A percentile compares a stretch with the other conserved stretches of the same genome.
Evolutionary conservation across 306 rosid genomes (phyloP).

Genomic region (Inga leiocalycina): DNA sequence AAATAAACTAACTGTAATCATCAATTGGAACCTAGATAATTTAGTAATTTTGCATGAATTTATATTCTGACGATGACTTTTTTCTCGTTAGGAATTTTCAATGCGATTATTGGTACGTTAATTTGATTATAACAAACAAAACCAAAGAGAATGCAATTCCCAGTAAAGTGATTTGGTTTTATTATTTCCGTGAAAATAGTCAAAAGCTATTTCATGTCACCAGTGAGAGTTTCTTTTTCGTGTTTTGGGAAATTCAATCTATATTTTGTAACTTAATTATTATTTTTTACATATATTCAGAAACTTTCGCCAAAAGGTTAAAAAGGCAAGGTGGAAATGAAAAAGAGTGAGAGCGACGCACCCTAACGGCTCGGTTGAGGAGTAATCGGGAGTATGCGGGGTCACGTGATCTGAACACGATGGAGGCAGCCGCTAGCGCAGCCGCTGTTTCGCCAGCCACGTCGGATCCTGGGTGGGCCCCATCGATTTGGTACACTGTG

Average conservation of each 20-base stretch:
- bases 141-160: slow-evolving; percentile 24
- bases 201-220: slow-evolving; percentile 30
- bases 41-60: background rate
- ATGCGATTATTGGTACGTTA: background rate
- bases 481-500: slow-evolving; percentile 68
- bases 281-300: background rate
- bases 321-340: background rate
- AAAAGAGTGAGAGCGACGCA: slow-evolving; percentile 50
- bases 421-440: slow-evolving; percentile 97
- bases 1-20: background rate
- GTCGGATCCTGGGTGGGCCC: slow-evolving; percentile 90
- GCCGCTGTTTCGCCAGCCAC: slow-evolving; percentile 99
- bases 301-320: slow-evolving; percentile 2
- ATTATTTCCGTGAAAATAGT: slow-evolving; percentile 25
- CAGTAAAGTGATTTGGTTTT: slow-evolving; percentile 29
- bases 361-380: slow-evolving; percentile 95
- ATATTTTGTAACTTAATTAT: background rate
- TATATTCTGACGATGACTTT: background rate
- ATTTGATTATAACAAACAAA: background rate
- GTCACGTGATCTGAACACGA: slow-evolving; percentile 97
- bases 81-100: background rate
- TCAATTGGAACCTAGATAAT: background rate
- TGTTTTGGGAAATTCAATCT: background rate
- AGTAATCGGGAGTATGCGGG: slow-evolving; percentile 78
- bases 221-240: background rate